A percentile compares a stretch with the other conserved stretches of the same genome.
phyloP scores from a whole-genome alignment of 805 yeast genomes.

The Helenozyma rhizophorensis region DNA sequence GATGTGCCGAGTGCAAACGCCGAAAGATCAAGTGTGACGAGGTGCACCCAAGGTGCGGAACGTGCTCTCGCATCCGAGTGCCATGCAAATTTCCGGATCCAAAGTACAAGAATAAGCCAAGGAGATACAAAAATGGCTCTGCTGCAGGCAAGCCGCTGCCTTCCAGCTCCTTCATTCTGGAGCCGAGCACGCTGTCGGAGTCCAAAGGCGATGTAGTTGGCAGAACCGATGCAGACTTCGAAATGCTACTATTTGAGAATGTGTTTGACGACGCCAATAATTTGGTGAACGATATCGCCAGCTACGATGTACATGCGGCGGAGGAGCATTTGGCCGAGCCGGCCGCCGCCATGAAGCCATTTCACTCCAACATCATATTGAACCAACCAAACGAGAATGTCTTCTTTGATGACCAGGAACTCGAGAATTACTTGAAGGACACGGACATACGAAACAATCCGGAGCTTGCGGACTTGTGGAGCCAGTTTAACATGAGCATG shows the following conservation, averaged over 20 bases:
- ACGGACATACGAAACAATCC: conserved; percentile 8
- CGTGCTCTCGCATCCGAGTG: conserved; percentile 10
- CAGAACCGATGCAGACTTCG: conserved; percentile 5
- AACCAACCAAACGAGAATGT: conserved; percentile 12
- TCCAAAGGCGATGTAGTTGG: too few relatives aligned
- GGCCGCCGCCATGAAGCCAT: conserved; percentile 12
- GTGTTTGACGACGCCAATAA: conserved; percentile 17
- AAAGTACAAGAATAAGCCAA: conserved; percentile 6
- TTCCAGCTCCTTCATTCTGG: too few relatives aligned
- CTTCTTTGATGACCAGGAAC: conserved; percentile 14
- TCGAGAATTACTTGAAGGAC: conserved; percentile 10
- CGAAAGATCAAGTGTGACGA: conserved; percentile 19
- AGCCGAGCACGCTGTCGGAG: too few relatives aligned
- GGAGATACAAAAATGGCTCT: conserved; percentile 1
- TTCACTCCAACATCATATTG: conserved; percentile 15
- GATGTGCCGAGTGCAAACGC: conserved; percentile 18
- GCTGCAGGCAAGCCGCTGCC: background rate
- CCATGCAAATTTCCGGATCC: conserved; percentile 13
- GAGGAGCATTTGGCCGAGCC: conserved; percentile 4
- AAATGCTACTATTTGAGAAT: conserved; percentile 14
- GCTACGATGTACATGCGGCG: conserved; percentile 9
- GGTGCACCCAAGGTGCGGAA: conserved; percentile 14
- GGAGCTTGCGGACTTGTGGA: conserved; percentile 12
- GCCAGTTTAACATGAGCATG: conserved; percentile 6
- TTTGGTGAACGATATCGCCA: conserved; percentile 15